These are phyloP conservation scores for Podila verticillata DNA, from an alignment of 192 early-diverging fungal species.

Conservation along the genomic window DNA sequence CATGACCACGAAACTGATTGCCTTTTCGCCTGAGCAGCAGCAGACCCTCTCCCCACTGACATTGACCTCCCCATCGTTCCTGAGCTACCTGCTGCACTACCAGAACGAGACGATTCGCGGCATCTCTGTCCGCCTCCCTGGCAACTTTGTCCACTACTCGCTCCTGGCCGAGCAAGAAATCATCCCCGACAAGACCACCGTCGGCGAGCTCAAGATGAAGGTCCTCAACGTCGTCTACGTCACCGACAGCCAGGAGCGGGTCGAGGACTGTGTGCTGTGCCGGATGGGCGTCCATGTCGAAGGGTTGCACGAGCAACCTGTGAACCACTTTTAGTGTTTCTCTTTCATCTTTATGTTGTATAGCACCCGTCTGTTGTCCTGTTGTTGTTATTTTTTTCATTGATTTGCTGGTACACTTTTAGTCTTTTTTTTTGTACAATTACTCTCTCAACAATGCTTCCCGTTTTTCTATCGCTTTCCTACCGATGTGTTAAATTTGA, in stretches of 20 bases:
- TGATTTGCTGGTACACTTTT: too few relatives aligned
- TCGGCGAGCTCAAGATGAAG: slow-evolving; percentile 52
- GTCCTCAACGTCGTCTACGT: slow-evolving; percentile 47
- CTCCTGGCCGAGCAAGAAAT: slow-evolving; percentile 34
- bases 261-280: slow-evolving; percentile 44
- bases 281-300: slow-evolving; percentile 43
- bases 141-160: slow-evolving; percentile 48
- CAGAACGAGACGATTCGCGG: slow-evolving; percentile 49
- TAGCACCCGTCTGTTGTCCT: too few relatives aligned
- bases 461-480: too few relatives aligned
- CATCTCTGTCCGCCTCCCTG: slow-evolving; percentile 41
- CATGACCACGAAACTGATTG: slow-evolving; percentile 50
- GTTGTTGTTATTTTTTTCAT: too few relatives aligned
- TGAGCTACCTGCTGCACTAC: slow-evolving; percentile 46
- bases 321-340: slow-evolving; percentile 13
- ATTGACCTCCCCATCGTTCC: slow-evolving; percentile 41
- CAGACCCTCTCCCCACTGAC: slow-evolving; percentile 17
- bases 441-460: too few relatives aligned
- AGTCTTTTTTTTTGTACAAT: too few relatives aligned
- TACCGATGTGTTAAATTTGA: too few relatives aligned
- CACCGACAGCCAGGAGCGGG: slow-evolving; percentile 28
- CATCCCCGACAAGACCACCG: slow-evolving; percentile 37
- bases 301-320: slow-evolving; percentile 24
- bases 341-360: not conserved
- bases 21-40: slow-evolving; percentile 46